phyloP scores from a whole-genome alignment of 2,329 filamentous ascomycete genomes.

The Diaporthe sp. region DNA sequence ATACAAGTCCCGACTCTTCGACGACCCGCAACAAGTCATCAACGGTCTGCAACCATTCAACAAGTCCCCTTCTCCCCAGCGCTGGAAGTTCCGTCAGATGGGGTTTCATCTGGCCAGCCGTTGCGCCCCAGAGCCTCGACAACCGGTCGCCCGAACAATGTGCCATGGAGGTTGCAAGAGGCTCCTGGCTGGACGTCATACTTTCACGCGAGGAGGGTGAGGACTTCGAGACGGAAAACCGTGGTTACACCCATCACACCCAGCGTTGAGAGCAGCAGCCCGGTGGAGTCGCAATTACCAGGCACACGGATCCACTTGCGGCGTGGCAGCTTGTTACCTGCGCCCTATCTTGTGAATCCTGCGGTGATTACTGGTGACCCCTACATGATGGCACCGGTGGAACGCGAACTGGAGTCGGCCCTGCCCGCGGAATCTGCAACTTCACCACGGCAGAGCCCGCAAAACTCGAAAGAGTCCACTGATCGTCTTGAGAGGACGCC shows the following conservation, averaged over 20 bases:
- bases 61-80: constrained; percentile 54
- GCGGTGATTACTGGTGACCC: constrained; percentile 44
- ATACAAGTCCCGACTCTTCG: constrained; percentile 77
- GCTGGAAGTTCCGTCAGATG: constrained; percentile 41
- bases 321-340: constrained; percentile 43
- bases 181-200: constrained; percentile 67
- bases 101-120: constrained; percentile 54
- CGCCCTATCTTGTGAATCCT: constrained; percentile 56
- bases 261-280: constrained; percentile 50
- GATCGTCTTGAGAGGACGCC: constrained; percentile 56
- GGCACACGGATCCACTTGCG: constrained; percentile 49
- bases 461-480: constrained; percentile 35
- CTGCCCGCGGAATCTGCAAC: constrained; percentile 32
- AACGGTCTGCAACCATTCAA: constrained; percentile 79
- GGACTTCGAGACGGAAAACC: constrained; percentile 47
- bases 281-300: constrained; percentile 52
- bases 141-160: constrained; percentile 38
- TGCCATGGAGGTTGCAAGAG: constrained; percentile 41
- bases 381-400: constrained; percentile 35
- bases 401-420: constrained; percentile 34
- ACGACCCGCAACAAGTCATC: constrained; percentile 83
- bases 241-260: constrained; percentile 28
- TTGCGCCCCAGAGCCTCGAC: constrained; percentile 45
- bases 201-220: constrained; percentile 63
- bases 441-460: constrained; percentile 29